Conservation (phyloP, 352 stramenopile species). For the Albugo candida region DNA sequence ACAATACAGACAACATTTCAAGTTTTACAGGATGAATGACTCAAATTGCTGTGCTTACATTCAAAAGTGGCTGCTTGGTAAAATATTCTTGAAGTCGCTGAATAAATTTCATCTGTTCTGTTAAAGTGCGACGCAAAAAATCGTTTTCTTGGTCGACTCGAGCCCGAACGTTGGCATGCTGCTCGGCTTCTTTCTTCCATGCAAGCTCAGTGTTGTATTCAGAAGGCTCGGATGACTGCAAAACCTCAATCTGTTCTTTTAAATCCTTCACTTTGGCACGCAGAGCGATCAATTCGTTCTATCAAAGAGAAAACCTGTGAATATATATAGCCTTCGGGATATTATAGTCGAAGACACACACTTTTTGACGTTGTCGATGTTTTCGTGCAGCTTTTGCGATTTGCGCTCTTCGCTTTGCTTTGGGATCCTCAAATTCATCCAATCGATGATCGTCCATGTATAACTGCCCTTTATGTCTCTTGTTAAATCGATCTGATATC, state of each 20-base stretch:
- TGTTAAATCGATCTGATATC: too few relatives aligned
- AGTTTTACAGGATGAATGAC: slow-evolving; percentile 1
- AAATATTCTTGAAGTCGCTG: slow-evolving; percentile 81
- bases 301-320: slow-evolving; percentile 2
- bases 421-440: slow-evolving; percentile 69
- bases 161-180: slow-evolving; percentile 72
- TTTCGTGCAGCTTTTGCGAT: slow-evolving; percentile 78
- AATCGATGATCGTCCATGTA: too few relatives aligned
- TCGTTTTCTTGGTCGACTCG: slow-evolving; percentile 80
- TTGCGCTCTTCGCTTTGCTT: slow-evolving; percentile 71
- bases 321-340: background rate
- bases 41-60: slow-evolving; percentile 14
- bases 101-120: slow-evolving; percentile 86
- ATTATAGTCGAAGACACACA: background rate
- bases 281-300: slow-evolving; percentile 66
- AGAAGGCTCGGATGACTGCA: slow-evolving; percentile 73
- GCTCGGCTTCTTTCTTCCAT: slow-evolving; percentile 79
- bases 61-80: slow-evolving; percentile 77
- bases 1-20: background rate
- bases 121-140: slow-evolving; percentile 74
- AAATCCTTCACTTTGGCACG: slow-evolving; percentile 77
- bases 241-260: slow-evolving; percentile 79
- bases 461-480: too few relatives aligned
- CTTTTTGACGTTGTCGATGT: slow-evolving; percentile 72
- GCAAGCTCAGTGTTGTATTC: slow-evolving; percentile 78